phyloP scores from a whole-genome alignment of 805 yeast species.

The Candida sphagnicola region DNA sequence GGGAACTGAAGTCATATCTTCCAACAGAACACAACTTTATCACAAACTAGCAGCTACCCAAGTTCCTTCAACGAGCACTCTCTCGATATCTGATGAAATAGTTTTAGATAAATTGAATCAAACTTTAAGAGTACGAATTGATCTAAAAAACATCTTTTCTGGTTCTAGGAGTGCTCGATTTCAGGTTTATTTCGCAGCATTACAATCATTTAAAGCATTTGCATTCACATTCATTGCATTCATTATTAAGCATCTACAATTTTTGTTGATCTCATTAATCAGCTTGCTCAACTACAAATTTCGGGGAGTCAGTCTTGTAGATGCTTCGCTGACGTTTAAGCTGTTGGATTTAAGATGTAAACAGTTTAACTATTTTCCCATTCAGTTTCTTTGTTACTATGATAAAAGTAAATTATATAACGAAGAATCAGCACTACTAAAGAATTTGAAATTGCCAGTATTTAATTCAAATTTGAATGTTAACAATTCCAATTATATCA shows the following conservation, averaged over 20 bases:
- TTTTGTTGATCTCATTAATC: slow-evolving; percentile 15
- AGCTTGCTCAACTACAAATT: slow-evolving; percentile 24
- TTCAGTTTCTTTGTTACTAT: slow-evolving; percentile 62
- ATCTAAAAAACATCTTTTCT: background rate
- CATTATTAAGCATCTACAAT: slow-evolving; percentile 10
- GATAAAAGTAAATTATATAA: slow-evolving; percentile 38
- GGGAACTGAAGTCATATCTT: slow-evolving; percentile 11
- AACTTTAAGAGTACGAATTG: slow-evolving; percentile 17
- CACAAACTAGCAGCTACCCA: slow-evolving; percentile 14
- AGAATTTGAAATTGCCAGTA: slow-evolving; percentile 37
- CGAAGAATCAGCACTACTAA: slow-evolving; percentile 34
- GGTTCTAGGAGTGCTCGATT: background rate
- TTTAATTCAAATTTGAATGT: slow-evolving; percentile 34
- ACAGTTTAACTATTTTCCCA: slow-evolving; percentile 75
- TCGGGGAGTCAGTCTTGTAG: slow-evolving; percentile 23
- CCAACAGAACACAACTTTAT: slow-evolving; percentile 14
- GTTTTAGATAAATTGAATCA: slow-evolving; percentile 32
- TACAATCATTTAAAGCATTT: background rate
- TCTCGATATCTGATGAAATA: slow-evolving; percentile 22
- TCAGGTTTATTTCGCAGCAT: background rate
- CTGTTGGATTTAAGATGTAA: slow-evolving; percentile 76
- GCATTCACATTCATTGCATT: background rate
- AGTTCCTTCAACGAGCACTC: background rate
- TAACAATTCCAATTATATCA: slow-evolving; percentile 55
- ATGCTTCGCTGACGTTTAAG: slow-evolving; percentile 59